Evolutionary conservation across 2,329 filamentous ascomycete species (phyloP).

Genomic region (Pseudogymnoascus sp.): DNA sequence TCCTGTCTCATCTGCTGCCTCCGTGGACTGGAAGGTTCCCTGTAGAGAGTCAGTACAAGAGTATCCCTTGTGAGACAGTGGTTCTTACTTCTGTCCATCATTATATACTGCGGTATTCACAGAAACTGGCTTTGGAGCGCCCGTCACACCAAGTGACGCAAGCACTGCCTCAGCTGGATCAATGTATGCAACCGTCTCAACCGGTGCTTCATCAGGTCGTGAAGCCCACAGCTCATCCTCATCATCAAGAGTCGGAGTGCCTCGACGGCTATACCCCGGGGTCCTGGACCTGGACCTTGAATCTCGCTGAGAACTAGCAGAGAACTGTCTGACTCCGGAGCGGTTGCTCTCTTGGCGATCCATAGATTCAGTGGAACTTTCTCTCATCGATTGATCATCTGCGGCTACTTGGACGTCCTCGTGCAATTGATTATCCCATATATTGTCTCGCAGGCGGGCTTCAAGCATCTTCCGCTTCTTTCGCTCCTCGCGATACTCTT

Average conservation of each 20-base stretch:
- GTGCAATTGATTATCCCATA: neutral
- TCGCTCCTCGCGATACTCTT: neutral
- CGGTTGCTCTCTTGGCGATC: neutral
- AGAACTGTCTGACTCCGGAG: neutral
- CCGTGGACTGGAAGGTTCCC: conserved; percentile 15
- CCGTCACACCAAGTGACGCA: conserved; percentile 33
- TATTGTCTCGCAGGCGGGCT: neutral
- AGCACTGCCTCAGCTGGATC: conserved; percentile 30
- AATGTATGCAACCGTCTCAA: conserved; percentile 15
- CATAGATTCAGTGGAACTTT: neutral
- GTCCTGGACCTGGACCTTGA: neutral
- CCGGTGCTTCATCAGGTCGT: conserved; percentile 25
- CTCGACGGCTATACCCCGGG: neutral
- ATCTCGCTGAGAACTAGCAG: neutral
- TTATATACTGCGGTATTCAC: neutral
- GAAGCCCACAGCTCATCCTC: conserved; percentile 25
- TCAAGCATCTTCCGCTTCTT: neutral
- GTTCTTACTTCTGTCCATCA: neutral
- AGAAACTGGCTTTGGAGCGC: conserved; percentile 29
- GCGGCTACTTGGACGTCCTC: neutral
- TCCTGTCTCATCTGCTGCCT: conserved; percentile 22
- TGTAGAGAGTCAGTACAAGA: neutral
- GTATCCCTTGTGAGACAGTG: neutral
- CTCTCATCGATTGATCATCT: neutral
- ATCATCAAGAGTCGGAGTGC: conserved; percentile 17